phyloP scores from a whole-genome alignment of 768 basidiomycete species.

The Termitomyces sp. region DNA sequence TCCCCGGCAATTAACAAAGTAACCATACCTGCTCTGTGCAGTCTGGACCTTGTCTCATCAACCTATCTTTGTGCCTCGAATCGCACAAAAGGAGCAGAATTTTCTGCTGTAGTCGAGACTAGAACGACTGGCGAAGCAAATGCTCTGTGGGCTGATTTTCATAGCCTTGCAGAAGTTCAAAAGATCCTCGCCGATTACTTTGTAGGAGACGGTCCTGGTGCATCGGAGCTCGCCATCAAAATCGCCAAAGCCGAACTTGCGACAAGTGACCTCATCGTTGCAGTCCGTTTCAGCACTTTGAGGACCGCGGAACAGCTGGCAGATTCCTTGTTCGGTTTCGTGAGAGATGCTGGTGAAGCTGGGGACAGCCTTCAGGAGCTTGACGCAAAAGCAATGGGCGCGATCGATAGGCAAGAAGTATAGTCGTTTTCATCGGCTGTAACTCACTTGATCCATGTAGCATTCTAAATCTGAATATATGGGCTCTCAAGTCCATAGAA shows the following conservation, averaged over 20 bases:
- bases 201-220: constrained; percentile 33
- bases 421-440: background rate
- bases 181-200: constrained; percentile 37
- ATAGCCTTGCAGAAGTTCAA: constrained; percentile 35
- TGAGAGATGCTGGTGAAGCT: constrained; percentile 33
- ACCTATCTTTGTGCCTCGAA: background rate
- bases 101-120: background rate
- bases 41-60: background rate
- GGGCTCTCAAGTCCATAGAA: constrained; percentile 40
- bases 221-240: constrained; percentile 39
- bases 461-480: constrained; percentile 43
- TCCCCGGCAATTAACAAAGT: background rate
- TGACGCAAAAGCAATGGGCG: constrained; percentile 39
- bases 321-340: constrained; percentile 32
- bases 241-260: constrained; percentile 51
- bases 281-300: constrained; percentile 42
- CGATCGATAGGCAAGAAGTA: constrained; percentile 40
- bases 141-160: constrained; percentile 29
- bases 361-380: constrained; percentile 39
- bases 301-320: constrained; percentile 35
- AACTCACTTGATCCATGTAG: constrained; percentile 17
- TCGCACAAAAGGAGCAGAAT: background rate
- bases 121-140: background rate
- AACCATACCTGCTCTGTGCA: constrained; percentile 1
- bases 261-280: constrained; percentile 40